Base-by-base conservation (phyloP, 306 rosid species). In the Quillaja saponaria region DNA sequence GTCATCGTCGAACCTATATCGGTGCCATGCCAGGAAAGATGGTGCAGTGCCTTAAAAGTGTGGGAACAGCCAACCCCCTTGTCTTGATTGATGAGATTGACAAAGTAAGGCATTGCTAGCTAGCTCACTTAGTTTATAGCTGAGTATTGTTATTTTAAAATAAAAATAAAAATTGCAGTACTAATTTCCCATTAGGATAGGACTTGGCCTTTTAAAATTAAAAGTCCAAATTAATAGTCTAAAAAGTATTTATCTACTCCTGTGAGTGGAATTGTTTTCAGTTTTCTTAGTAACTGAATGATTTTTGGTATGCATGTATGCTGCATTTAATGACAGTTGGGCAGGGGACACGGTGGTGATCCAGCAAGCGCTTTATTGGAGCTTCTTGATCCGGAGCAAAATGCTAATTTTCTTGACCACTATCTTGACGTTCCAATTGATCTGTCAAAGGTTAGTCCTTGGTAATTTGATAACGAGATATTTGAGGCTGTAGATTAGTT, bases 21-120 rank as follows among this genome's bases (percentile, higher is more conserved):
- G 99, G 99, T 68, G 99, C 99, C 58, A 94, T 94, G 99, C 99
- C 99, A 25, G 99, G 99, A 76, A 94, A 94, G 91, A 94, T 94
- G 97, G 99, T 94, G 47, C 99, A 94, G 74, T 94, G 99, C 84
- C 99, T 94, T 47, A 94, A 94, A 76, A 90, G 78, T 53, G 99
- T 94, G 53, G 99, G 86, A 75, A 94, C 99, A 51, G 80, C 99
- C 72, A 94, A 94, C 69, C 99, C 99, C 71, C 89, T 94, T 63
- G 99, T 94, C 60, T 75, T 94, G 78, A 94, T 94, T 64, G 99
- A 94, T 62, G 99, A 94, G 85, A 77, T 94, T 76, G 99, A 94
- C 91, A 94, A 94, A 81, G 99, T 94, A 86, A 71, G 49, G 48
- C 44, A 37, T 66, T 21, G 38, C 48, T 58, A 33, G 64, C 60